Evolutionary conservation across 176 grass and related monocot genomes (phyloP).

Genomic region (Musa troglodytarum): DNA sequence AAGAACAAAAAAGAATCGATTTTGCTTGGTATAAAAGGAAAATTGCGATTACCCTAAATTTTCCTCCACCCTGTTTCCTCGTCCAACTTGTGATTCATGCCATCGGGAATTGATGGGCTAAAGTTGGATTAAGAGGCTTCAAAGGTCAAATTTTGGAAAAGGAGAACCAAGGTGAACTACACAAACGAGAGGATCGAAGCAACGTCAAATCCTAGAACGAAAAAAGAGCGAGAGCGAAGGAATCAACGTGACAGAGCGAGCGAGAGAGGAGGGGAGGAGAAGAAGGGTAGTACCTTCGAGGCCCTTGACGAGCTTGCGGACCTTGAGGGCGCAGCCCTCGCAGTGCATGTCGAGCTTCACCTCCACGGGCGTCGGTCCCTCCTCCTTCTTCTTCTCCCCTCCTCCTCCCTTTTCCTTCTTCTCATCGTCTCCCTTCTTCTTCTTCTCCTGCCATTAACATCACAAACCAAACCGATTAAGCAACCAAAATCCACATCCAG

Average conservation of each 20-base stretch:
- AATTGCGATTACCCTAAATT: no score
- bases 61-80: no score
- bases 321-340: constrained; percentile 66
- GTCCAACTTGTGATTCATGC: no score
- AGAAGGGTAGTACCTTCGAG: constrained; percentile 26
- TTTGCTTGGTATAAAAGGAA: neutral
- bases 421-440: neutral
- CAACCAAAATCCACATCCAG: neutral
- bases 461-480: neutral
- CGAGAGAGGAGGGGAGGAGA: neutral
- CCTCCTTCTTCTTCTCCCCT: constrained; percentile 22
- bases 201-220: no score
- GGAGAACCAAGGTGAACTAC: no score
- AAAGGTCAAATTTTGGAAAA: no score
- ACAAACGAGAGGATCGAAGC: no score
- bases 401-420: constrained; percentile 26
- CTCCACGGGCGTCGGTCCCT: constrained; percentile 20
- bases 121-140: no score
- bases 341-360: constrained; percentile 77
- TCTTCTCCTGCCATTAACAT: neutral
- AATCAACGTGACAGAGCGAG: neutral
- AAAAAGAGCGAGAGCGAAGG: neutral
- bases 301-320: constrained; percentile 43
- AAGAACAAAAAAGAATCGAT: neutral
- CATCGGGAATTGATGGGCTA: no score